phyloP scores from a whole-genome alignment of 2,329 filamentous ascomycete species.

The Scolecobasidium constrictum region DNA sequence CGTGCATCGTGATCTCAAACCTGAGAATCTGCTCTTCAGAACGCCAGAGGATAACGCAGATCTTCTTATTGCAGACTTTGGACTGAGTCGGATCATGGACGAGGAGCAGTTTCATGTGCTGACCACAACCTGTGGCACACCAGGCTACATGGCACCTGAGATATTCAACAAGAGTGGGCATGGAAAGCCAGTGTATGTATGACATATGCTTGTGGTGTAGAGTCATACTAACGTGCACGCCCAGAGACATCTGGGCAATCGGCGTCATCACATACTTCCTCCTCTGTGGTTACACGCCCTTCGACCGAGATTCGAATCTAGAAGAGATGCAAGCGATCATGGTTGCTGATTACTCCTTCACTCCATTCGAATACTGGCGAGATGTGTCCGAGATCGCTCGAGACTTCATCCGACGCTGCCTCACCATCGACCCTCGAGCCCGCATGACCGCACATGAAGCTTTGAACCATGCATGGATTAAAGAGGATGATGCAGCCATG shows the following conservation, averaged over 20 bases:
- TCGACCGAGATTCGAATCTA: conserved; percentile 92
- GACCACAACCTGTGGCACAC: conserved; percentile 94
- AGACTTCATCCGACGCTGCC: conserved; percentile 83
- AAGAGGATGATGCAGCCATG: conserved; percentile 34
- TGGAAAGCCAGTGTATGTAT: conserved; percentile 74
- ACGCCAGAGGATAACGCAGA: conserved; percentile 98
- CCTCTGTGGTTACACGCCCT: conserved; percentile 94
- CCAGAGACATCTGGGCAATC: conserved; percentile 86
- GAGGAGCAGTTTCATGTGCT: conserved; percentile 97
- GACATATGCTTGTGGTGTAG: no score
- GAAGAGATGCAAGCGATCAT: conserved; percentile 99
- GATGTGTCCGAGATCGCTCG: conserved; percentile 74
- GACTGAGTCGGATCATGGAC: conserved; percentile 93
- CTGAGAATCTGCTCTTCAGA: conserved; percentile 91
- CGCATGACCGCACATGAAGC: conserved; percentile 86
- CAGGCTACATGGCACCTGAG: conserved; percentile 97
- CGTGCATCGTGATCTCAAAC: conserved; percentile 94
- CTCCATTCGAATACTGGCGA: conserved; percentile 91
- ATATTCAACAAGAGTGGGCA: conserved; percentile 99
- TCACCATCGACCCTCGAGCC: conserved; percentile 77
- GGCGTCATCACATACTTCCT: conserved; percentile 98
- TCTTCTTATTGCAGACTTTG: conserved; percentile 93
- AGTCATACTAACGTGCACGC: no score
- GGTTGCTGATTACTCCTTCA: conserved; percentile 91
- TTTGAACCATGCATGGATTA: conserved; percentile 54